phyloP scores from a whole-genome alignment of 306 rosid species.

The Styphnolobium japonicum region DNA sequence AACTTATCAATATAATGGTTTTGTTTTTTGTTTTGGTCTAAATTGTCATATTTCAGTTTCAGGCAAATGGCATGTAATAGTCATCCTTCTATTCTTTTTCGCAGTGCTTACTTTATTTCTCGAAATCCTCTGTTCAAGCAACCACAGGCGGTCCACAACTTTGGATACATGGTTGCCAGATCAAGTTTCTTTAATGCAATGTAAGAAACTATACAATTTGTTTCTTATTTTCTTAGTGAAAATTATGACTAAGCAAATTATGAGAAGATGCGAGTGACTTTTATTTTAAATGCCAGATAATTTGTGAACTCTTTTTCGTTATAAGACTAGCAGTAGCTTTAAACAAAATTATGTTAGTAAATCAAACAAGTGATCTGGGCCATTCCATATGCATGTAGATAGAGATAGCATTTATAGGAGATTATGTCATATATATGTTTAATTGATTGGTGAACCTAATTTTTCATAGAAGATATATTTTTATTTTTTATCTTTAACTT shows the following conservation, averaged over 20 bases:
- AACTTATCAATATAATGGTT: no score
- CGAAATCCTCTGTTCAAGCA: no score
- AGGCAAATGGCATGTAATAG: no score
- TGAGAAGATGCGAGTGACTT: background rate
- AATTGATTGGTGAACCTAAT: background rate
- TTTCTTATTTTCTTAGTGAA: conserved; percentile 7
- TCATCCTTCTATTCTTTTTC: no score
- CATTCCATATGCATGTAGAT: background rate
- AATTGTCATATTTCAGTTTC: no score
- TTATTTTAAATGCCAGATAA: background rate
- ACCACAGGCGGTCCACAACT: conserved; percentile 82
- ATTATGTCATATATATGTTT: background rate
- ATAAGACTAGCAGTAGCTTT: background rate
- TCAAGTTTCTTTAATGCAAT: conserved; percentile 84
- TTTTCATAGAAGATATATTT: background rate
- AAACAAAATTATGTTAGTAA: background rate
- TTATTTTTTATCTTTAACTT: background rate
- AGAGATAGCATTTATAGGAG: background rate
- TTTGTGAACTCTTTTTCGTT: background rate
- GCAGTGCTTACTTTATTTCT: no score
- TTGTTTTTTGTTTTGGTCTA: no score
- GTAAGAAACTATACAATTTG: conserved; percentile 52
- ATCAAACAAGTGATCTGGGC: background rate
- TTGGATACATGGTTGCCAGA: conserved; percentile 97
- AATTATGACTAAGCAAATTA: background rate